phyloP scores from a whole-genome alignment of 2,329 filamentous ascomycete genomes.

The Ploettnerulaceae sp. region DNA sequence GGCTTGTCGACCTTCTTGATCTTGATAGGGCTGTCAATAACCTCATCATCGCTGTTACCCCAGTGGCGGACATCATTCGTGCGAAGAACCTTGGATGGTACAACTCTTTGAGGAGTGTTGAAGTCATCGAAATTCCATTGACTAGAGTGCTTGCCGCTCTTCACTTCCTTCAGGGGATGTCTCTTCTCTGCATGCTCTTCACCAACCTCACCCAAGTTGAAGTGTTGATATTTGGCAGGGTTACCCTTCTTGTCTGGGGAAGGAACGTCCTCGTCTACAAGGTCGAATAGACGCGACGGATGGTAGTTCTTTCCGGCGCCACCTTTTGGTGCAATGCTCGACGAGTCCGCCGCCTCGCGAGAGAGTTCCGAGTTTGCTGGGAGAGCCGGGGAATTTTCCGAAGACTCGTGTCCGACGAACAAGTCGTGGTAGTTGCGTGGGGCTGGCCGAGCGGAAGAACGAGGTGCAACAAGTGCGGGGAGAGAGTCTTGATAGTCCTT shows the following conservation, averaged over 20 bases:
- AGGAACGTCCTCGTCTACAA: slow-evolving; percentile 47
- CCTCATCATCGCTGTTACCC: slow-evolving; percentile 64
- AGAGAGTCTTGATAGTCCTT: slow-evolving; percentile 48
- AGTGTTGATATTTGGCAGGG: slow-evolving; percentile 78
- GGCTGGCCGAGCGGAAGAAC: slow-evolving; percentile 65
- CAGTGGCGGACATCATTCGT: slow-evolving; percentile 72
- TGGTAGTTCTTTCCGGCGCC: slow-evolving; percentile 59
- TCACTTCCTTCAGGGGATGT: slow-evolving; percentile 28
- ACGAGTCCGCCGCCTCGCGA: slow-evolving; percentile 8
- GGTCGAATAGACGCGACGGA: slow-evolving; percentile 59
- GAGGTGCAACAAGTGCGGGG: slow-evolving; percentile 53
- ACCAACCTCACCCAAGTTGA: slow-evolving; percentile 68
- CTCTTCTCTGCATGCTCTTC: slow-evolving; percentile 24
- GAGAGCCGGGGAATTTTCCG: slow-evolving; percentile 21
- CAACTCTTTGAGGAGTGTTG: slow-evolving; percentile 69
- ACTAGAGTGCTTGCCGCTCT: slow-evolving; percentile 60
- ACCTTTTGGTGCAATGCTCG: slow-evolving; percentile 42
- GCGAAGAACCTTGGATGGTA: slow-evolving; percentile 55
- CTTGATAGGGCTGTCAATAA: slow-evolving; percentile 53
- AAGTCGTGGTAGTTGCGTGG: slow-evolving; percentile 67
- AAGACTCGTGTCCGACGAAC: slow-evolving; percentile 44
- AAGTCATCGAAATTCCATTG: slow-evolving; percentile 92
- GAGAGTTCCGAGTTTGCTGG: slow-evolving; percentile 1
- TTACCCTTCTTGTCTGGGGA: slow-evolving; percentile 53
- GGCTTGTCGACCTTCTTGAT: slow-evolving; percentile 58